Percentiles rank a stretch among this genome's conserved stretches.
Evolutionary conservation across 2,329 filamentous ascomycete species (phyloP).

Genomic region (Aspergillus luchuensis): DNA sequence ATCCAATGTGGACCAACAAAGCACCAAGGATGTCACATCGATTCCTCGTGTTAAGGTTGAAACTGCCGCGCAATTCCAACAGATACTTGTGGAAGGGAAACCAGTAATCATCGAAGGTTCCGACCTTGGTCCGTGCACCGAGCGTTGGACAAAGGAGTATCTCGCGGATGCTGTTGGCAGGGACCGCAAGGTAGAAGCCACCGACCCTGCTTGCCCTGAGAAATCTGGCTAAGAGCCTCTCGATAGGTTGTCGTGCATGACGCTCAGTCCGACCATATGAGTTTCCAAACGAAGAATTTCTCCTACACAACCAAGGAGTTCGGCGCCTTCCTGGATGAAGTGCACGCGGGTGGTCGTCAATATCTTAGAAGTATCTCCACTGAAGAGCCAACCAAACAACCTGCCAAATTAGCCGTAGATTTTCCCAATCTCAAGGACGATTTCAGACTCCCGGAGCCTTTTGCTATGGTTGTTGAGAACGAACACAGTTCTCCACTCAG

Average conservation of each 20-base stretch:
- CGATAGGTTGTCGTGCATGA: slow-evolving; percentile 72
- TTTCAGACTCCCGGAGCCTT: slow-evolving; percentile 66
- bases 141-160: slow-evolving; percentile 69
- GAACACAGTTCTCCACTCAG: slow-evolving; percentile 77
- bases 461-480: slow-evolving; percentile 62
- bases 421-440: slow-evolving; percentile 70
- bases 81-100: slow-evolving; percentile 58
- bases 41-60: slow-evolving; percentile 59
- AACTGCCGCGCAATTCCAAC: slow-evolving; percentile 60
- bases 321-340: slow-evolving; percentile 64
- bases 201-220: slow-evolving; percentile 5
- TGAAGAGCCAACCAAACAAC: slow-evolving; percentile 66
- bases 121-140: slow-evolving; percentile 67
- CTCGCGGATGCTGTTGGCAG: slow-evolving; percentile 63
- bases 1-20: slow-evolving; percentile 18
- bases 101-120: slow-evolving; percentile 68
- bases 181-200: slow-evolving; percentile 58
- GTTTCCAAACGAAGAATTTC: slow-evolving; percentile 84
- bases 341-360: slow-evolving; percentile 61
- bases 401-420: slow-evolving; percentile 70
- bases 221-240: not conserved
- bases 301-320: slow-evolving; percentile 70
- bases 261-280: slow-evolving; percentile 66
- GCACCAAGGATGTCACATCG: slow-evolving; percentile 15
- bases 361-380: slow-evolving; percentile 79